These are phyloP conservation scores for Naganishia sp. DNA, from an alignment of 1,284 basidiomycete species.

Conservation along the genomic window DNA sequence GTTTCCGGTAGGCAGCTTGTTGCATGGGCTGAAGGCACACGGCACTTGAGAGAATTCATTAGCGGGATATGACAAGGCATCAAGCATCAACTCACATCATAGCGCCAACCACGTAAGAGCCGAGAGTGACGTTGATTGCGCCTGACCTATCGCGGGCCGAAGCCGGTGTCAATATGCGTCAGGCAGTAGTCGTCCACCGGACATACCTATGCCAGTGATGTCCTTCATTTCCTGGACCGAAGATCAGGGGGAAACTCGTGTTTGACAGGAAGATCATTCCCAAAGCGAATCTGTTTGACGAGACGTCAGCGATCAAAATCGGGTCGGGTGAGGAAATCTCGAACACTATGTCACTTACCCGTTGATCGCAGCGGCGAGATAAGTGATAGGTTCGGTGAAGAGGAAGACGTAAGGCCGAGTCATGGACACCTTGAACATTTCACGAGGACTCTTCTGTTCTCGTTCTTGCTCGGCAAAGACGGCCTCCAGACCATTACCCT, in stretches of 20 bases:
- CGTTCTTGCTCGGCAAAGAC: constrained; percentile 29
- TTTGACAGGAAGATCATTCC: constrained; percentile 48
- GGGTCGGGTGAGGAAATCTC: not conserved
- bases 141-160: constrained; percentile 34
- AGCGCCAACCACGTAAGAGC: constrained; percentile 41
- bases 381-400: constrained; percentile 53
- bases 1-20: constrained; percentile 37
- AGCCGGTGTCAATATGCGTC: not conserved
- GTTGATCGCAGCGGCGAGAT: constrained; percentile 42
- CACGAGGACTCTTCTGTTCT: constrained; percentile 19
- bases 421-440: constrained; percentile 47
- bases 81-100: constrained; percentile 31
- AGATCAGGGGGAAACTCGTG: constrained; percentile 43
- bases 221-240: constrained; percentile 41
- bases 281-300: constrained; percentile 36
- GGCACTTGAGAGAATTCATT: constrained; percentile 11
- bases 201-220: constrained; percentile 42
- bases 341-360: constrained; percentile 21
- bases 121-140: constrained; percentile 41
- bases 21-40: constrained; percentile 40
- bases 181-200: not conserved
- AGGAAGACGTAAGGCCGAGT: constrained; percentile 54
- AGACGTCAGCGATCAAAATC: not conserved
- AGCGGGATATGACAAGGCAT: not conserved
- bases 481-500: constrained; percentile 9